These are phyloP conservation scores for Colletotrichum sp. DNA, from an alignment of 2,329 filamentous ascomycete genomes.

Conservation along the genomic window DNA sequence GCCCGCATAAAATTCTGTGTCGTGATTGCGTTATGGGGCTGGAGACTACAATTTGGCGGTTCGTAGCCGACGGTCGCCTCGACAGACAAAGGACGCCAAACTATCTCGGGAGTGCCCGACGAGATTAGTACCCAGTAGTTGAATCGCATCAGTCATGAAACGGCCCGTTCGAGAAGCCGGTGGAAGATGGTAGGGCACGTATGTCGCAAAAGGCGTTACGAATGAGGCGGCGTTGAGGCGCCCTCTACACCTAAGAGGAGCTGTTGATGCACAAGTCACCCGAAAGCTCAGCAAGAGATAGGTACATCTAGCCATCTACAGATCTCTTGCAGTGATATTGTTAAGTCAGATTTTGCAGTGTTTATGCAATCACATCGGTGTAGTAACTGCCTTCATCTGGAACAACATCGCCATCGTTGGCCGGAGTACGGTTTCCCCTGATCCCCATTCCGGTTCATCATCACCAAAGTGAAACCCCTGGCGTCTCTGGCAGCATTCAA, in stretches of 20 bases:
- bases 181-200: neutral
- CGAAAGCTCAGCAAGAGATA: neutral
- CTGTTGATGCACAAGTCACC: neutral
- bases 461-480: neutral
- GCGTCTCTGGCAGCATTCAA: neutral
- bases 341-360: neutral
- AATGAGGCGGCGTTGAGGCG: neutral
- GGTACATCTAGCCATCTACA: neutral
- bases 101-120: neutral
- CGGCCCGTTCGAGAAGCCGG: neutral
- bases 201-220: neutral
- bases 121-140: neutral
- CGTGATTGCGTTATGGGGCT: neutral
- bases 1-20: neutral
- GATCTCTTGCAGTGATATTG: neutral
- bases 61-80: neutral
- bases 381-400: neutral
- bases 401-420: neutral
- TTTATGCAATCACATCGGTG: neutral
- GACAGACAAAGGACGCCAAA: neutral
- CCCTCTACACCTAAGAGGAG: neutral
- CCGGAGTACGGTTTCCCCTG: neutral
- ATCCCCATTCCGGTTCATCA: neutral
- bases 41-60: neutral
- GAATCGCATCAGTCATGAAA: neutral